A percentile compares a stretch with the other conserved stretches of the same genome.
These are phyloP conservation scores for Phyllosticta citrichinensis DNA, from an alignment of 2,329 filamentous ascomycete genomes.

Conservation along the genomic window DNA sequence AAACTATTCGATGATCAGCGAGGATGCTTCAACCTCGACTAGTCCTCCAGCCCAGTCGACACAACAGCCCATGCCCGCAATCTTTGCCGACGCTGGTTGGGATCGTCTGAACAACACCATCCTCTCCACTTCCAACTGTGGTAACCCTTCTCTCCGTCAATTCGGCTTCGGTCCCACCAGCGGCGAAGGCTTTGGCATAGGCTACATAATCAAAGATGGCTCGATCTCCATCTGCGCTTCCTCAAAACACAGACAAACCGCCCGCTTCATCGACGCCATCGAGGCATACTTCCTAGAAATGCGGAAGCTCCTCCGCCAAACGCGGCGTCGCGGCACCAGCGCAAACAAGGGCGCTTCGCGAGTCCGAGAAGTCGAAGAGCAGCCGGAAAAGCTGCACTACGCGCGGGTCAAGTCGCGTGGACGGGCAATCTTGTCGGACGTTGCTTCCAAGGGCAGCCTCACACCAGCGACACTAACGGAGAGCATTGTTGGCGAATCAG, in stretches of 20 bases:
- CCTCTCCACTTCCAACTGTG: conserved; percentile 95
- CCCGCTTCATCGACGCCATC: conserved; percentile 77
- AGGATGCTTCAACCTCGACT: conserved; percentile 37
- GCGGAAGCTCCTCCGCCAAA: conserved; percentile 68
- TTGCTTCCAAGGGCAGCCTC: conserved; percentile 23
- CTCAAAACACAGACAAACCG: conserved; percentile 89
- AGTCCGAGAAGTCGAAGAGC: conserved; percentile 52
- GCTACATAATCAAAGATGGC: conserved; percentile 97
- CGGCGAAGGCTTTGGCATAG: conserved; percentile 90
- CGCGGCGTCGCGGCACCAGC: conserved; percentile 45
- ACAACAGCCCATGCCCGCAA: conserved; percentile 52
- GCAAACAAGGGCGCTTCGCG: conserved; percentile 45
- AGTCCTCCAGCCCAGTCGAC: conserved; percentile 41
- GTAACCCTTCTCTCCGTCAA: conserved; percentile 86
- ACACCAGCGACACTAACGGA: conserved; percentile 52
- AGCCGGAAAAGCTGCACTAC: conserved; percentile 14
- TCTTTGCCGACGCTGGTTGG: conserved; percentile 87
- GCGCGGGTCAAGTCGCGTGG: conserved; percentile 61
- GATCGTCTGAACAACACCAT: conserved; percentile 93
- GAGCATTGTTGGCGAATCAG: conserved; percentile 56
- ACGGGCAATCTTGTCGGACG: conserved; percentile 55
- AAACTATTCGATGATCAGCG: conserved; percentile 41
- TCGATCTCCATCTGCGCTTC: conserved; percentile 83
- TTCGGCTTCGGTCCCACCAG: conserved; percentile 96
- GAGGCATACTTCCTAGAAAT: conserved; percentile 90